phyloP scores from a whole-genome alignment of 2,329 filamentous ascomycete genomes.

The Cladosporium sp. region DNA sequence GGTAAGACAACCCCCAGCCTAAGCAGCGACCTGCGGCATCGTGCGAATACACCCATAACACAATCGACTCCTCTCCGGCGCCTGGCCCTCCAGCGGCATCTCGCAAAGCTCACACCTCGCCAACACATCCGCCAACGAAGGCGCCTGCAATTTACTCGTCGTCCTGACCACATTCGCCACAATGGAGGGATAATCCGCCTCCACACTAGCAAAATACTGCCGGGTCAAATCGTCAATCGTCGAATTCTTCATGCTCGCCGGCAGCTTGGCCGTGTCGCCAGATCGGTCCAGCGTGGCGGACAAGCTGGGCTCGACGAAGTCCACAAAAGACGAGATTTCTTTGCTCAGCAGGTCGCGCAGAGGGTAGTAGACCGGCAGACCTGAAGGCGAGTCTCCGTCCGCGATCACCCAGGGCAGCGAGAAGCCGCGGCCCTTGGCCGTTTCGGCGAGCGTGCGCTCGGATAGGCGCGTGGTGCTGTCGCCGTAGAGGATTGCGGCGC shows the following conservation, averaged over 20 bases:
- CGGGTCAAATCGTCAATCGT: slow-evolving; percentile 90
- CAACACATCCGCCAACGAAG: slow-evolving; percentile 29
- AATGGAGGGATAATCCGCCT: slow-evolving; percentile 81
- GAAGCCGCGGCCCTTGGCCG: slow-evolving; percentile 85
- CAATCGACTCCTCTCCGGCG: slow-evolving; percentile 38
- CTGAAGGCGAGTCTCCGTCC: slow-evolving; percentile 60
- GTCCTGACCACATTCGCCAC: slow-evolving; percentile 95
- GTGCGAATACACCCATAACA: slow-evolving; percentile 66
- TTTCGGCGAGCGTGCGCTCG: slow-evolving; percentile 78
- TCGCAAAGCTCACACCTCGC: slow-evolving; percentile 63
- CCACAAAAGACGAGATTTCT: slow-evolving; percentile 67
- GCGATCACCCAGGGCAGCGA: slow-evolving; percentile 76
- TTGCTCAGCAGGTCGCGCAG: slow-evolving; percentile 79
- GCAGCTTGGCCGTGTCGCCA: background rate
- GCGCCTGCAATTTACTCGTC: slow-evolving; percentile 69
- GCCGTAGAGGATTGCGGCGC: slow-evolving; percentile 72
- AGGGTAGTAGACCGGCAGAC: slow-evolving; percentile 67
- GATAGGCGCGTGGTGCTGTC: slow-evolving; percentile 86
- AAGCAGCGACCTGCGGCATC: background rate
- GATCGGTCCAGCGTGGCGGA: background rate
- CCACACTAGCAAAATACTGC: slow-evolving; percentile 83
- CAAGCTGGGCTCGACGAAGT: slow-evolving; percentile 26
- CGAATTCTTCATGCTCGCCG: slow-evolving; percentile 53
- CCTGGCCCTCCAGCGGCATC: slow-evolving; percentile 50
- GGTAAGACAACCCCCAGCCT: background rate